These are phyloP conservation scores for Colletotrichum abscissum DNA, from an alignment of 2,329 filamentous ascomycete genomes.

Conservation along the genomic window DNA sequence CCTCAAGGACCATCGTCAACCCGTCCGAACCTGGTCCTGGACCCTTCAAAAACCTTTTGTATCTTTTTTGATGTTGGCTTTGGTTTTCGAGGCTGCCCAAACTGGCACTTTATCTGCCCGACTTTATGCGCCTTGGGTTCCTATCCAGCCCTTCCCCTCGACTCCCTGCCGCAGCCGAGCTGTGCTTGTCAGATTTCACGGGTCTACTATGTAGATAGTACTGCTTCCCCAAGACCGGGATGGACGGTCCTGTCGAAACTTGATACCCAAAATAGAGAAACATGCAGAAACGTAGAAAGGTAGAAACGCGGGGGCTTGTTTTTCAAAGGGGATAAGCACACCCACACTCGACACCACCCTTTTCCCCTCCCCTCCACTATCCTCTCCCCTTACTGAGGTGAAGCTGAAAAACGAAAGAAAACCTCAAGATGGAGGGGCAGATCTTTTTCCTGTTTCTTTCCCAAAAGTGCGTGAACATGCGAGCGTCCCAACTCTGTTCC, in stretches of 20 bases:
- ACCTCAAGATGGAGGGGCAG: neutral
- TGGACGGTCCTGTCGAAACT: neutral
- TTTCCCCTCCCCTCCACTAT: too few species aligned
- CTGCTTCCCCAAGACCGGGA: neutral
- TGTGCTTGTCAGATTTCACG: neutral
- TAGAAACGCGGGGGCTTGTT: neutral
- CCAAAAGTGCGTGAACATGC: constrained; percentile 2
- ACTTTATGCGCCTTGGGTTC: neutral
- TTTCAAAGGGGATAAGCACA: neutral
- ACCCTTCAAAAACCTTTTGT: neutral
- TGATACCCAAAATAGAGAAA: neutral
- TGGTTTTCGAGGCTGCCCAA: neutral
- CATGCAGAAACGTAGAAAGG: neutral
- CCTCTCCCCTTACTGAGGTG: too few species aligned
- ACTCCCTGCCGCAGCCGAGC: neutral
- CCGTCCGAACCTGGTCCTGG: neutral
- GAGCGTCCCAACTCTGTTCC: constrained; percentile 15
- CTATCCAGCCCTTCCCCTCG: too few species aligned
- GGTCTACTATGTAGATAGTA: neutral
- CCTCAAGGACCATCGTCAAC: neutral
- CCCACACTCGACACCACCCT: neutral
- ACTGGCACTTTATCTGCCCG: neutral
- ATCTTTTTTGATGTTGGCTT: neutral
- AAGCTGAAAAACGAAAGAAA: neutral
- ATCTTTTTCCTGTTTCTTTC: constrained; percentile 2